phyloP scores from a whole-genome alignment of 2,329 filamentous ascomycete species.

The Colletotrichum simmondsii region DNA sequence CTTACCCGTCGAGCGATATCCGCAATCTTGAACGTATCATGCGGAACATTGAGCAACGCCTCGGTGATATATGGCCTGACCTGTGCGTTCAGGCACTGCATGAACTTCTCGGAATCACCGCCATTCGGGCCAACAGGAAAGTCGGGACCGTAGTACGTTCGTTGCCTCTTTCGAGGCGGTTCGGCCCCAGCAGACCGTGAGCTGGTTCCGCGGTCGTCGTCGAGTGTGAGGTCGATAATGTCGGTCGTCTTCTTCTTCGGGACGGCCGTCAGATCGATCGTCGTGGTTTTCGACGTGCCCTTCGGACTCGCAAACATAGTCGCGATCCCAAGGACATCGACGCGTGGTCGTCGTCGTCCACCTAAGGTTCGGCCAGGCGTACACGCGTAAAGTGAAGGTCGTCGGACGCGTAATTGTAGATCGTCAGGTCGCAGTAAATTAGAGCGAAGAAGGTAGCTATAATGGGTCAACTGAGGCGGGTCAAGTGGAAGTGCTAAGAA shows the following conservation, averaged over 20 bases:
- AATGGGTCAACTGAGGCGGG: not conserved
- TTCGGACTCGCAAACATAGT: not conserved
- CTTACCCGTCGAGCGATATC: constrained; percentile 46
- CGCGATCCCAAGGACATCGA: not conserved
- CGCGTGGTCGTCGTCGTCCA: not conserved
- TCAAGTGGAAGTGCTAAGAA: not conserved
- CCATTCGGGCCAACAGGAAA: constrained; percentile 1
- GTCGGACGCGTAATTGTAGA: not conserved
- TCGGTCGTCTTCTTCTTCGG: constrained; percentile 19
- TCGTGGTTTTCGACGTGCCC: not conserved
- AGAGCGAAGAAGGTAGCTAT: not conserved
- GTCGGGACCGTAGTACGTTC: constrained; percentile 37
- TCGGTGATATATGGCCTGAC: constrained; percentile 46
- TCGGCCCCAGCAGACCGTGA: constrained; percentile 27
- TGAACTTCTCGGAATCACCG: constrained; percentile 30
- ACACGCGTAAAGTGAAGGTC: not conserved
- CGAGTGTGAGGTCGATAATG: constrained; percentile 42
- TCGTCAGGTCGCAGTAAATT: not conserved
- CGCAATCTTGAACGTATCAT: constrained; percentile 38
- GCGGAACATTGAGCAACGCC: constrained; percentile 39
- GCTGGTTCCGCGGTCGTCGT: constrained; percentile 27
- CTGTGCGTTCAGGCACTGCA: constrained; percentile 42
- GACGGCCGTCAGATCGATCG: not conserved
- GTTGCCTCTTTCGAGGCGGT: constrained; percentile 45
- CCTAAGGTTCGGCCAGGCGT: not conserved